Evolutionary conservation across 192 early-diverging fungal genomes (phyloP), one percentile per base, ranked within the genome.

Genomic region (Phycomyces nitens): DNA sequence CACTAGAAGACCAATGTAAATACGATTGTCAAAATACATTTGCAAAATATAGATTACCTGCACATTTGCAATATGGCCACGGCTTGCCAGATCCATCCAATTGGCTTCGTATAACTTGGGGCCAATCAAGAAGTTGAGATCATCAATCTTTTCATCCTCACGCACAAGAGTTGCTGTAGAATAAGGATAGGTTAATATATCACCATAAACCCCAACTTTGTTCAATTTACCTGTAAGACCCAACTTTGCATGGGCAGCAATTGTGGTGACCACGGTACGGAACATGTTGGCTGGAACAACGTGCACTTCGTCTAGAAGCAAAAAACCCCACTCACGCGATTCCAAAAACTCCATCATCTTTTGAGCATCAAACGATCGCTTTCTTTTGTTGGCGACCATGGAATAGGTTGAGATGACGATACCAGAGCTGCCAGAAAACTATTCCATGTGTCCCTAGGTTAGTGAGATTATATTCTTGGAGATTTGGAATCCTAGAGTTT

Each of bases 51-150:
- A 56, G 12, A 23, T 51, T 66, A 72, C 70, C 64, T 94, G 90
- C 41, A 99, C 97, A 38, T 91, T 95, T 2, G 98, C 98, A 82
- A 99, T 99, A 70, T 95, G 93, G 26, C 98, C 98, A 71, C 90
- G 86, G 27, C 83, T 88, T n/a, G 95, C 93, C 58, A 99, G 71
- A 69, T 99, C 98, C 93, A 98, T 91, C 98, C 98, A 99, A 71
- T 99, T 99, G 15, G 98, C 98, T 73, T 99, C 98, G 77, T 94
- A 99, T 51, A 99, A 79, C 77, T 99, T 99, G 16, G 98, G 98
- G 16, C 96, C 98, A 66, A 99, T 97, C 65, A 99, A 80, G 68
- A 94, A 99, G 75, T 98, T 98, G 52, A 99, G 76, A 68, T 94
- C 93, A 62, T 88, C 86, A 73, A 99, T 99, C 76, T 98, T 97